Percentiles rank a stretch among this genome's conserved stretches.
Evolutionary conservation across 78 protist species (phyloP).

Genomic region (Fonticula alba): DNA sequence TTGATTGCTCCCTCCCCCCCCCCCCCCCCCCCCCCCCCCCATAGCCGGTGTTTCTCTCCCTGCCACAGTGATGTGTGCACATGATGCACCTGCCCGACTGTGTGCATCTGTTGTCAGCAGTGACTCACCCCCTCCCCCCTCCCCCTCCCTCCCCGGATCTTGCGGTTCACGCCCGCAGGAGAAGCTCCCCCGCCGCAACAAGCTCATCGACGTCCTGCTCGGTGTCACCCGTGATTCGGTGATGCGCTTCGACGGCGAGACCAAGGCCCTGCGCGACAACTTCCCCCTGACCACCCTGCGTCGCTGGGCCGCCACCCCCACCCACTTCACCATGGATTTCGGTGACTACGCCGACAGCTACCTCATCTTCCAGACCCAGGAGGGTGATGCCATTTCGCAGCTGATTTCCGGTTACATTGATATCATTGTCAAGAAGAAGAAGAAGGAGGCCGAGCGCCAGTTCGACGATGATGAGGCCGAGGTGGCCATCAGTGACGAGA

Average conservation of each 20-base stretch:
- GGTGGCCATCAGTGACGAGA: not conserved
- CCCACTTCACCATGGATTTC: constrained; percentile 57
- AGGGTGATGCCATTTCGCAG: constrained; percentile 54
- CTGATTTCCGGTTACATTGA: constrained; percentile 59
- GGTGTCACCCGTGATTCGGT: constrained; percentile 59
- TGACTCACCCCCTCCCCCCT: no score
- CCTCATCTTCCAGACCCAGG: constrained; percentile 41
- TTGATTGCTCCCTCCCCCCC: not conserved
- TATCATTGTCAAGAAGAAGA: constrained; percentile 49
- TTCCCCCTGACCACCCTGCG: constrained; percentile 38
- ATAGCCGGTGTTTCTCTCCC: not conserved
- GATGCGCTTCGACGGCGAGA: constrained; percentile 37
- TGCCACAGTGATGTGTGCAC: no score
- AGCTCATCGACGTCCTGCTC: constrained; percentile 22
- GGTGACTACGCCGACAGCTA: constrained; percentile 51
- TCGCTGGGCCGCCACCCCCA: constrained; percentile 70
- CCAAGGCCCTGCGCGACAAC: constrained; percentile 39
- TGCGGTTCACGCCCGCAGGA: constrained; percentile 12
- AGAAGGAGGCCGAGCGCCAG: constrained; percentile 13
- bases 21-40: not conserved
- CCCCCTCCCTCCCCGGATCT: no score
- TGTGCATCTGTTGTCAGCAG: no score
- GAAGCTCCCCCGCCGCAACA: constrained; percentile 13
- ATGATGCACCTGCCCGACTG: no score
- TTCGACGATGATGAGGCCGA: constrained; percentile 3